These are phyloP conservation scores for Ilex asprella DNA, from an alignment of 257 asterid genomes.

Conservation along the genomic window DNA sequence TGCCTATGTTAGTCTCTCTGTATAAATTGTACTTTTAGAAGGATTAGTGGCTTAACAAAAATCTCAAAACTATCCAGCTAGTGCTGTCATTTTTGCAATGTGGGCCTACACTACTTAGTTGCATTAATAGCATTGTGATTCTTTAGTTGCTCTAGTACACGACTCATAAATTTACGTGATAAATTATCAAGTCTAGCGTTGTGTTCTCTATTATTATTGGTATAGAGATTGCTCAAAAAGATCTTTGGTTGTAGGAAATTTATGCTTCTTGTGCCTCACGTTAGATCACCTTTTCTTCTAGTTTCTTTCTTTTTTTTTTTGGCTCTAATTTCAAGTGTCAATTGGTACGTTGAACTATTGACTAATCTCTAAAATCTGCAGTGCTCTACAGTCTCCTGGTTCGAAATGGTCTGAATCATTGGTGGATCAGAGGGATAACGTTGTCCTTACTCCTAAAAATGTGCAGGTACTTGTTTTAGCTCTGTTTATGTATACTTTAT, in stretches of 20 bases:
- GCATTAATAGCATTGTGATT: no score
- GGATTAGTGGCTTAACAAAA: no score
- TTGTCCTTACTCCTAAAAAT: constrained; percentile 91
- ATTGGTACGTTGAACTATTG: neutral
- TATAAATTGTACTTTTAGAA: no score
- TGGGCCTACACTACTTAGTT: no score
- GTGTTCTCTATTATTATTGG: no score
- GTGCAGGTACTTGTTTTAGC: constrained; percentile 61
- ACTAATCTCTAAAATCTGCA: constrained; percentile 32
- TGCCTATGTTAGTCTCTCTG: no score
- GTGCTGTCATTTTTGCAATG: no score
- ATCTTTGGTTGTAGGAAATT: neutral
- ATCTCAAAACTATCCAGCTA: no score
- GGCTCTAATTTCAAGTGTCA: neutral
- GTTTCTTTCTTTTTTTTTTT: constrained; percentile 7
- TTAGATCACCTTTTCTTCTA: neutral
- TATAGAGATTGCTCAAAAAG: neutral
- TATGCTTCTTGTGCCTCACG: neutral
- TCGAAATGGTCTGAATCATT: constrained; percentile 65
- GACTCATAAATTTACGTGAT: neutral
- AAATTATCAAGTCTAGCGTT: no score
- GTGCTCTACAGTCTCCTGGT: constrained; percentile 66
- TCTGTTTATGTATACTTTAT: constrained; percentile 2
- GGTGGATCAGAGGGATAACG: constrained; percentile 73
- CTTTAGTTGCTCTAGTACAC: no score